Percentiles rank a stretch among this genome's conserved stretches.
phyloP scores from a whole-genome alignment of 169 alveolate genomes.

The Cryptosporidium tyzzeri region DNA sequence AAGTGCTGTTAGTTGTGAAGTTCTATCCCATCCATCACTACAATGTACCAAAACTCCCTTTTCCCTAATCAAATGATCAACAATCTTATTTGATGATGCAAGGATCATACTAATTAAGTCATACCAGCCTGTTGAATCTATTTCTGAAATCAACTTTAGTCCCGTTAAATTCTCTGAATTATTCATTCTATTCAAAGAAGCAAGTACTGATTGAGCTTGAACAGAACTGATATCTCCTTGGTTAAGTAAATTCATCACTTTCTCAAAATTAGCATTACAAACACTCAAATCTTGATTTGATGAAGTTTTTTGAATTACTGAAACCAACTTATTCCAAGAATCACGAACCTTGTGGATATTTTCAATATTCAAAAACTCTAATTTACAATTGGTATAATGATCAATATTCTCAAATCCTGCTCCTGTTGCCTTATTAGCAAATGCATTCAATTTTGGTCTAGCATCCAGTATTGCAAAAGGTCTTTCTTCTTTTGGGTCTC shows the following conservation, averaged over 20 bases:
- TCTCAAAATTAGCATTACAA: neutral
- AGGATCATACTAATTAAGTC: slow-evolving; percentile 78
- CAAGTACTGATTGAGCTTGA: neutral
- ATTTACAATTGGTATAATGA: slow-evolving; percentile 78
- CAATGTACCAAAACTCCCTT: slow-evolving; percentile 81
- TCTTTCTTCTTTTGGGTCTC: slow-evolving; percentile 54
- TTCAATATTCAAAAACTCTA: slow-evolving; percentile 80
- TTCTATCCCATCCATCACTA: slow-evolving; percentile 94
- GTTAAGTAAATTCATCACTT: neutral
- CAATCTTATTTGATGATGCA: slow-evolving; percentile 79
- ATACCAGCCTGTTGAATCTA: slow-evolving; percentile 84
- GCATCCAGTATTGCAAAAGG: slow-evolving; percentile 78
- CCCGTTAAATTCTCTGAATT: slow-evolving; percentile 39
- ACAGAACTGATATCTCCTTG: neutral
- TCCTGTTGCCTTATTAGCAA: slow-evolving; percentile 84
- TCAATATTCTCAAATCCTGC: slow-evolving; percentile 83
- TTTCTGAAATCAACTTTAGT: slow-evolving; percentile 65
- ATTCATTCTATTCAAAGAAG: slow-evolving; percentile 9
- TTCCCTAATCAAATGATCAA: slow-evolving; percentile 66
- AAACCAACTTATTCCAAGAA: slow-evolving; percentile 37
- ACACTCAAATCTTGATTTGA: neutral
- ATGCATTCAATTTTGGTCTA: slow-evolving; percentile 83
- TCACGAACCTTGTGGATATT: slow-evolving; percentile 82
- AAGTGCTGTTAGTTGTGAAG: slow-evolving; percentile 87
- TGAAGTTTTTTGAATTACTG: slow-evolving; percentile 18